These are phyloP conservation scores for Starmerella kuoi DNA, from an alignment of 805 yeast genomes.

Conservation along the genomic window DNA sequence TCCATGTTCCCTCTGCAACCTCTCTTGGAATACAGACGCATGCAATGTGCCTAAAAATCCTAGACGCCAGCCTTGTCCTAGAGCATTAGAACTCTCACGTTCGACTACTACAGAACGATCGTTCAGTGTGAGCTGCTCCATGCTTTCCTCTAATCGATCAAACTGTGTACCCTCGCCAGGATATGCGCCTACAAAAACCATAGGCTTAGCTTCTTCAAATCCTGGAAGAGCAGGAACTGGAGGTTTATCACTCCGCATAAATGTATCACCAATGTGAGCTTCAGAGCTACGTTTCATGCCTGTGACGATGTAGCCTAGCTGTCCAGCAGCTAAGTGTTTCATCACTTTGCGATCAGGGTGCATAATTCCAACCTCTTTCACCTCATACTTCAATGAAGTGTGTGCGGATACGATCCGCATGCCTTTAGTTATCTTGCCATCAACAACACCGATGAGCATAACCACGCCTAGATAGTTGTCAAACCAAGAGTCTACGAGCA, in stretches of 20 bases:
- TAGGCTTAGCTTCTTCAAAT: constrained; percentile 91
- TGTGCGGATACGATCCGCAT: constrained; percentile 67
- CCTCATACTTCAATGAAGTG: constrained; percentile 64
- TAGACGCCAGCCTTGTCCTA: constrained; percentile 95
- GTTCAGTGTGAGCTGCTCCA: constrained; percentile 75
- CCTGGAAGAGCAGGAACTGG: constrained; percentile 73
- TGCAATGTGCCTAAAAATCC: constrained; percentile 92
- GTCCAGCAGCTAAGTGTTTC: constrained; percentile 65
- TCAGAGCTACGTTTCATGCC: constrained; percentile 84
- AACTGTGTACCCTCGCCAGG: constrained; percentile 93
- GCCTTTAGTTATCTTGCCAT: constrained; percentile 66
- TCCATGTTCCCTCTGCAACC: constrained; percentile 88
- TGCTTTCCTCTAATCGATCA: constrained; percentile 75
- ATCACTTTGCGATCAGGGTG: constrained; percentile 73
- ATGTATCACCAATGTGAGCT: constrained; percentile 85
- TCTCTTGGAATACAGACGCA: constrained; percentile 86
- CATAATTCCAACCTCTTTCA: constrained; percentile 90
- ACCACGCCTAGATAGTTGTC: constrained; percentile 88
- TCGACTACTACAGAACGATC: constrained; percentile 85
- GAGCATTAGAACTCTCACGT: constrained; percentile 82
- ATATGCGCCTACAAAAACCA: constrained; percentile 97
- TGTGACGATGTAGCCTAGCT: constrained; percentile 87
- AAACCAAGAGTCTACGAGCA: constrained; percentile 96
- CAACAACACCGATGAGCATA: constrained; percentile 68
- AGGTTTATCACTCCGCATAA: constrained; percentile 41